Percentiles rank a stretch among this genome's conserved stretches.
Evolutionary conservation across 176 grass and related monocot genomes (phyloP).

Genomic region (Juncus inflexus): DNA sequence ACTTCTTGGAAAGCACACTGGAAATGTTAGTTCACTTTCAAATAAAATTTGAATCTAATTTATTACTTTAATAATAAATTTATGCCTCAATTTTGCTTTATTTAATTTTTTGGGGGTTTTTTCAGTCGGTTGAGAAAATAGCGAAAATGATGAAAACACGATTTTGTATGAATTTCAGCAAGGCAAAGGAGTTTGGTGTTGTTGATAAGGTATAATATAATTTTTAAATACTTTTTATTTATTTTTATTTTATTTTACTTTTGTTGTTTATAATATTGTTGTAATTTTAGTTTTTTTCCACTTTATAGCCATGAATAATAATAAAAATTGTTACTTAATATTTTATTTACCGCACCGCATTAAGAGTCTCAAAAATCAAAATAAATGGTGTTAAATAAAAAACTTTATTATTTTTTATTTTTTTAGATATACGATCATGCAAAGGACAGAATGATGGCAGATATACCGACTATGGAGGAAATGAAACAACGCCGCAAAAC

Average conservation of each 20-base stretch:
- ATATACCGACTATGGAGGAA: slow-evolving; percentile 56
- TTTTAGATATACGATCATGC: slow-evolving; percentile 68
- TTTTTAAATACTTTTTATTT: too few relatives aligned
- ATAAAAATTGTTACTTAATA: too few relatives aligned
- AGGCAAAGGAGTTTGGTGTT: slow-evolving; percentile 92
- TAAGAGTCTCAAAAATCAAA: too few relatives aligned
- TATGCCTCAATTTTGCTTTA: slow-evolving; percentile 11
- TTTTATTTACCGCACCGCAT: too few relatives aligned
- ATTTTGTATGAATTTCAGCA: slow-evolving; percentile 69
- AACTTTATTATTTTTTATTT: slow-evolving; percentile 15
- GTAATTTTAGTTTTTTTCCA: too few relatives aligned
- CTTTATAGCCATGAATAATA: too few relatives aligned
- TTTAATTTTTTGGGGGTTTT: slow-evolving; percentile 17
- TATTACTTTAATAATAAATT: slow-evolving; percentile 23
- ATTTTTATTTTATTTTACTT: too few relatives aligned
- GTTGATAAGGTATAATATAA: slow-evolving; percentile 77
- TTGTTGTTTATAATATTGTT: too few relatives aligned
- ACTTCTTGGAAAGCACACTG: slow-evolving; percentile 85
- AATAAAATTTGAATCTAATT: slow-evolving; percentile 7
- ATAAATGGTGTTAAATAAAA: too few relatives aligned
- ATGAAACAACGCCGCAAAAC: slow-evolving; percentile 62
- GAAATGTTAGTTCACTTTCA: slow-evolving; percentile 67
- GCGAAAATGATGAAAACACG: slow-evolving; percentile 59
- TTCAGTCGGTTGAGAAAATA: slow-evolving; percentile 72
- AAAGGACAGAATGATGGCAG: slow-evolving; percentile 71